These are phyloP conservation scores for Aureobasidium musti DNA, from an alignment of 2,329 filamentous ascomycete genomes.

Conservation along the genomic window DNA sequence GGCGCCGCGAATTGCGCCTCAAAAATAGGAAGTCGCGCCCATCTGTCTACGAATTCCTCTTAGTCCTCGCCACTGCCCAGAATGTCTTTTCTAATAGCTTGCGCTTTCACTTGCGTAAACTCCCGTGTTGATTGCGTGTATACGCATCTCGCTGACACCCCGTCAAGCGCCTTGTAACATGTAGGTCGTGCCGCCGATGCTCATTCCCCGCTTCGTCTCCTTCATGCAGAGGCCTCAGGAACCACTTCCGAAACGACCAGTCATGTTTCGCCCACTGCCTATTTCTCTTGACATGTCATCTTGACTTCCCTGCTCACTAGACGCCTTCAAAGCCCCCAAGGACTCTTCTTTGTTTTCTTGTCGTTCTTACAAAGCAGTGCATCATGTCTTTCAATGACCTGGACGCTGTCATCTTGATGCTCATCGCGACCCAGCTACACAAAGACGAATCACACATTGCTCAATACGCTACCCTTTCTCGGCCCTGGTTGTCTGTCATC, in stretches of 20 bases:
- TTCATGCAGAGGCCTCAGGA: neutral
- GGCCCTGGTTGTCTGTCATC: neutral
- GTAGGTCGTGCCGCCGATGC: neutral
- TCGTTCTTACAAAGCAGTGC: neutral
- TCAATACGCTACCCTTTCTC: neutral
- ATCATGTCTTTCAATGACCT: slow-evolving; percentile 3
- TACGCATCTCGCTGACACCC: neutral
- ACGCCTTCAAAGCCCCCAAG: too few species aligned
- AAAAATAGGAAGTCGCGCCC: too few species aligned
- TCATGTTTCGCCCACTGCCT: neutral
- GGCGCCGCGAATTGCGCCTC: slow-evolving; percentile 17
- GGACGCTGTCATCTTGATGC: neutral
- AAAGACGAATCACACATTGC: neutral
- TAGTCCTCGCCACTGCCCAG: slow-evolving; percentile 9
- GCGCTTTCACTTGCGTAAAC: neutral
- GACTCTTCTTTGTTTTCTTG: too few species aligned
- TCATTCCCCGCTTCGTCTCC: neutral
- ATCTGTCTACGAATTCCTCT: neutral
- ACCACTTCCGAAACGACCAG: neutral
- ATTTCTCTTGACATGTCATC: neutral
- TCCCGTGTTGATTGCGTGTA: neutral
- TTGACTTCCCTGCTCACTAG: neutral
- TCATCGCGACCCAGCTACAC: neutral
- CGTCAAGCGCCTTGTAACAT: neutral
- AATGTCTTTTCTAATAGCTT: neutral